Evolutionary conservation across 1,284 basidiomycete genomes (phyloP).

Genomic region (Fomitopsis betulina): DNA sequence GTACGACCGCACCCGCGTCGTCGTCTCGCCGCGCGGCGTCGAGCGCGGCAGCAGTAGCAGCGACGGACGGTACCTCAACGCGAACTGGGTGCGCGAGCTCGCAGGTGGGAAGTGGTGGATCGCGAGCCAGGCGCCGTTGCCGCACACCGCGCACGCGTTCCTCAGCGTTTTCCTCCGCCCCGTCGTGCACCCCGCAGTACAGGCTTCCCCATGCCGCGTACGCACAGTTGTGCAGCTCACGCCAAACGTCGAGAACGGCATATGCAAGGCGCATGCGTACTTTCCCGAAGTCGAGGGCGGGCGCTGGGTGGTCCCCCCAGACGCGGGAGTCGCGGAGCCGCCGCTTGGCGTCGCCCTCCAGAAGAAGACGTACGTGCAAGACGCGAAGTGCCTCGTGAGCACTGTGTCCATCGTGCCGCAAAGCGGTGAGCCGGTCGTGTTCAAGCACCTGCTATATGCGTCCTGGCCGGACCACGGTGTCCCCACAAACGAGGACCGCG

Average conservation of each 20-base stretch:
- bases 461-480: conserved; percentile 85
- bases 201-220: conserved; percentile 34
- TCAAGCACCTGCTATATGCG: conserved; percentile 69
- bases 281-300: conserved; percentile 60
- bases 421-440: conserved; percentile 34
- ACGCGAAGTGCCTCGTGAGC: conserved; percentile 61
- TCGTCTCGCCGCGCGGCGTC: conserved; percentile 32
- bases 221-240: conserved; percentile 81
- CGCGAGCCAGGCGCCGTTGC: conserved; percentile 77
- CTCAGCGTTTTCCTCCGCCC: conserved; percentile 61
- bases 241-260: conserved; percentile 56
- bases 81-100: conserved; percentile 75
- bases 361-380: conserved; percentile 37
- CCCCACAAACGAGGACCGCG: conserved; percentile 52
- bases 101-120: conserved; percentile 78
- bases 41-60: conserved; percentile 10
- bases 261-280: conserved; percentile 71
- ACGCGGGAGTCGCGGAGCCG: conserved; percentile 33
- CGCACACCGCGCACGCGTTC: conserved; percentile 66
- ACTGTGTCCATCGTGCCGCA: conserved; percentile 35
- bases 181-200: conserved; percentile 31
- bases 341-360: conserved; percentile 53
- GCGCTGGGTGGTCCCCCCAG: conserved; percentile 45
- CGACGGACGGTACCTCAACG: conserved; percentile 67
- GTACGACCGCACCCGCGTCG: conserved; percentile 74